These are phyloP conservation scores for Dalbergia cochinchinensis DNA, from an alignment of 306 rosid species.

Conservation along the genomic window DNA sequence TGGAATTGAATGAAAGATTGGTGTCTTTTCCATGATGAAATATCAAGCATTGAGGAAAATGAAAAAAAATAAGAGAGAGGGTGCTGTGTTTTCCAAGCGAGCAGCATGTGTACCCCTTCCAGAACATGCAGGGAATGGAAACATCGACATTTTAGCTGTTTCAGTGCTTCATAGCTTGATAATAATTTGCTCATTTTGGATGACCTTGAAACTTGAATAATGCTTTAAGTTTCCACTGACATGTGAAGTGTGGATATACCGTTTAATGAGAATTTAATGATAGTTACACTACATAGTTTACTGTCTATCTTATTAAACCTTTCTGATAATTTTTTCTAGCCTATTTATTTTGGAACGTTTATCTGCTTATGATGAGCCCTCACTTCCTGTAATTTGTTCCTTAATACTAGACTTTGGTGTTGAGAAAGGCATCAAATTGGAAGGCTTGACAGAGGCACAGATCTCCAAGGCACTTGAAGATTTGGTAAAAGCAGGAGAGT, in stretches of 20 bases:
- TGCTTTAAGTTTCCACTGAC: neutral
- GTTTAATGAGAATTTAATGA: neutral
- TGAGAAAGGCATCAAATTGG: conserved; percentile 82
- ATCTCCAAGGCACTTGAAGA: conserved; percentile 89
- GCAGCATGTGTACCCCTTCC: no score
- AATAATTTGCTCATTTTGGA: neutral
- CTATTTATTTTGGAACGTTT: neutral
- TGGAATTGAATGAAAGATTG: no score
- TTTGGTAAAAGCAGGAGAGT: conserved; percentile 71
- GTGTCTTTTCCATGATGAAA: no score
- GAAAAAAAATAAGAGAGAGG: no score
- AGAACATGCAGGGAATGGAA: no score
- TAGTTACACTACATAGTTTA: conserved; percentile 5
- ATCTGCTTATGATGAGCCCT: conserved; percentile 14
- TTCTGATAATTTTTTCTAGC: conserved; percentile 5
- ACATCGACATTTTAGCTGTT: no score
- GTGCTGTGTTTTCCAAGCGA: no score
- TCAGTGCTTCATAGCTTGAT: no score
- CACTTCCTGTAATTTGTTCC: conserved; percentile 30
- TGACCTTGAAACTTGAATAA: neutral
- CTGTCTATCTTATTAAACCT: neutral
- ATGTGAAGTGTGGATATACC: neutral
- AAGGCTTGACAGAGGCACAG: conserved; percentile 82
- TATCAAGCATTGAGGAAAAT: no score
- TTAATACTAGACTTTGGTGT: conserved; percentile 77